Evolutionary conservation across 2,329 filamentous ascomycete species (phyloP).

Genomic region (Didymella segeticola): DNA sequence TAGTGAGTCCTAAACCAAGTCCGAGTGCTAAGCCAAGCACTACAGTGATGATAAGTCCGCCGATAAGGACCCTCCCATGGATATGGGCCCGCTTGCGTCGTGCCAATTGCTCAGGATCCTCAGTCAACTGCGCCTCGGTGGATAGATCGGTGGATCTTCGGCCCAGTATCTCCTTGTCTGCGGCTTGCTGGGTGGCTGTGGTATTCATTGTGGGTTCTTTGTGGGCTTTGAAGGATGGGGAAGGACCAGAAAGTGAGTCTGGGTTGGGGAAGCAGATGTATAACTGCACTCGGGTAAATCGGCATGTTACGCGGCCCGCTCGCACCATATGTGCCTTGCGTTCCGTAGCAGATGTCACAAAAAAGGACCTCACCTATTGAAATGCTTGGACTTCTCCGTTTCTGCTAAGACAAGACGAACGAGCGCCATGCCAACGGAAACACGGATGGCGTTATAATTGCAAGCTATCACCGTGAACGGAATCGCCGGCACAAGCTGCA

Average conservation of each 20-base stretch:
- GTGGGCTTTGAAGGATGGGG: background rate
- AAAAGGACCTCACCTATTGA: background rate
- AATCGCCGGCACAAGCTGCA: background rate
- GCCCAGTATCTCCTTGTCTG: conserved; percentile 9
- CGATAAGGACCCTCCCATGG: conserved; percentile 36
- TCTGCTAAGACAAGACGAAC: background rate
- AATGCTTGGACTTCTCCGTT: background rate
- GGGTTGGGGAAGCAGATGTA: conserved; percentile 1
- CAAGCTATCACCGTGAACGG: background rate
- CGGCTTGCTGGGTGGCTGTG: background rate
- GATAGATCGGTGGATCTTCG: conserved; percentile 2
- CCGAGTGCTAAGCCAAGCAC: conserved; percentile 61
- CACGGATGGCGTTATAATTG: background rate
- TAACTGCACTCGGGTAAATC: conserved; percentile 11
- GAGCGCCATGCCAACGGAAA: background rate
- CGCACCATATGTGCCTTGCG: conserved; percentile 8
- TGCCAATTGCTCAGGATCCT: background rate
- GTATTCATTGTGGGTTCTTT: background rate
- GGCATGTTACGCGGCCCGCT: conserved; percentile 11
- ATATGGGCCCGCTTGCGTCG: background rate
- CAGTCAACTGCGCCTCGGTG: background rate
- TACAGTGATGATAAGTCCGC: conserved; percentile 24
- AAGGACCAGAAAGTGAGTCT: background rate
- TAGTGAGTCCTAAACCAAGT: conserved; percentile 62
- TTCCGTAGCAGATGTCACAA: conserved; percentile 6